Evolutionary conservation across 1,284 basidiomycete species (phyloP).

Genomic region (Grifola frondosa): DNA sequence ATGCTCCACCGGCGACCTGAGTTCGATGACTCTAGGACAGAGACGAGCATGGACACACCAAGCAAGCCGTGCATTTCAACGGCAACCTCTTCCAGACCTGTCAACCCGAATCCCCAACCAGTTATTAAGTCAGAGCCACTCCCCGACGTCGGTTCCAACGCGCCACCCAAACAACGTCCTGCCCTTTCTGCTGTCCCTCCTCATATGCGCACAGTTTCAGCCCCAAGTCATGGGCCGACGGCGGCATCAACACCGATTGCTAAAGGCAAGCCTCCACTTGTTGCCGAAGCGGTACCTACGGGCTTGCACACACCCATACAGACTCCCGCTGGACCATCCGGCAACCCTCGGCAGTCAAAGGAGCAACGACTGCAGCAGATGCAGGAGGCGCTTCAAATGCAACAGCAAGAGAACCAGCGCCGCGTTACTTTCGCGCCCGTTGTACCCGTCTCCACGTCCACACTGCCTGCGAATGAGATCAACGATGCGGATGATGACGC

Average conservation of each 20-base stretch:
- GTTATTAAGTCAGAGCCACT: constrained; percentile 16
- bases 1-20: constrained; percentile 79
- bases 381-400: constrained; percentile 16
- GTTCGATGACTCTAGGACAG: constrained; percentile 51
- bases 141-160: constrained; percentile 11
- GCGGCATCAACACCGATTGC: constrained; percentile 19
- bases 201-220: constrained; percentile 19
- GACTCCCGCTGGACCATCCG: constrained; percentile 8
- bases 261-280: constrained; percentile 17
- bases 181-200: constrained; percentile 18
- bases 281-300: constrained; percentile 1
- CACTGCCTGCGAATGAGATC: neutral
- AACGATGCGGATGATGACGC: constrained; percentile 39
- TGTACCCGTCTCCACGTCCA: constrained; percentile 1
- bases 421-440: constrained; percentile 13
- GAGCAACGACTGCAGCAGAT: constrained; percentile 15
- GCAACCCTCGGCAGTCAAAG: constrained; percentile 3
- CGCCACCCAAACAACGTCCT: constrained; percentile 1
- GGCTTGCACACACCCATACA: constrained; percentile 14
- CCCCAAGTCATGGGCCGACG: neutral
- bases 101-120: constrained; percentile 7
- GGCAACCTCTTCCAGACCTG: constrained; percentile 7
- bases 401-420: constrained; percentile 8
- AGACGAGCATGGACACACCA: constrained; percentile 5
- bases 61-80: constrained; percentile 1